Base-by-base conservation (phyloP, 768 basidiomycete species). In the Russula ochroleuca region DNA sequence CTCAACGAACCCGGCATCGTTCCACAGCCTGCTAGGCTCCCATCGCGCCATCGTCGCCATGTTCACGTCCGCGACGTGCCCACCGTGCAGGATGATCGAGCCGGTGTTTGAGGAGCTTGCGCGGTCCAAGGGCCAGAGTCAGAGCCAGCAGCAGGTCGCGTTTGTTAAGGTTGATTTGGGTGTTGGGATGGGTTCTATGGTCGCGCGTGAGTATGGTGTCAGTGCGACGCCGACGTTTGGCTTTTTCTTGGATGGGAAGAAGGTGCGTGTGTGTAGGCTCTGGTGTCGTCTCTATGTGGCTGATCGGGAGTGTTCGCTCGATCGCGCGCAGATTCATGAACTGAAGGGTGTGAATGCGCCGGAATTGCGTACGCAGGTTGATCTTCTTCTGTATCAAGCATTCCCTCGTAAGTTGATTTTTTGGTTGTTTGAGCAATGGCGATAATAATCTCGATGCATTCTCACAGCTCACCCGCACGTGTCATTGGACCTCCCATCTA, bases 111-210 rank as follows among this genome's bases (percentile, higher is more conserved):
- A 94, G 69, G 76, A 84, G 6, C 79, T 96, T 17, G 87, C 94
- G 5, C 79, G 79, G 62, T 82, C 82, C 68, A 88, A 87, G 69
- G 10, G 50, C 8, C n/a, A n/a, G n/a, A n/a, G n/a, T n/a, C n/a
- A n/a, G n/a, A n/a, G n/a, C n/a, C 8, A 7, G 35, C 35, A 1
- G 10, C 35, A 10, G 35, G 35, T 88, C 23, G 90, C 82, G 3
- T 98, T 97, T 69, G 84, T 87, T 5, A 92, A 92, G 73, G 83
- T 97, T 40, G 95, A 98, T 75, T 77, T 92, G 67, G 83, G 80
- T 5, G 81, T 88, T 13, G 90, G 88, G 0, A 73, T 83, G 73
- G 88, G 88, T 0, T 70, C 74, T 3, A 76, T 77, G 58, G 75
- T 96, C 17, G 90, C 87, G 0, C 64, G 73, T 1, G 78, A 85